Percentiles rank a stretch among this genome's conserved stretches.
Conservation (phyloP, 768 basidiomycete genomes). For the Lentinula aciculospora region DNA sequence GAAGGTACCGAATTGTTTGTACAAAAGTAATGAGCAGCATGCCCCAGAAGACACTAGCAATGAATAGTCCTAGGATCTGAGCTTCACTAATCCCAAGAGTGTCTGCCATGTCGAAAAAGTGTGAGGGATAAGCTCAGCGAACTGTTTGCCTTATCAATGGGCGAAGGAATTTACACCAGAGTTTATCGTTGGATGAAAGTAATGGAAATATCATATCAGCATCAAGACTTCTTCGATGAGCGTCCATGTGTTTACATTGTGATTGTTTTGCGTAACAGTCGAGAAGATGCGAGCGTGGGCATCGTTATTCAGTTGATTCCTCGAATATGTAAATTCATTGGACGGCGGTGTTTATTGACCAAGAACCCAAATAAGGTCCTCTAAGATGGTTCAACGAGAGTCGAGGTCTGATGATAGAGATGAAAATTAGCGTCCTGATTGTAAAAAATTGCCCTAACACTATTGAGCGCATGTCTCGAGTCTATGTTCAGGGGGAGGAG, state of each 20-base stretch:
- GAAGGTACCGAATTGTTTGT: neutral
- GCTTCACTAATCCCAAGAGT: conserved; percentile 3
- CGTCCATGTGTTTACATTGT: neutral
- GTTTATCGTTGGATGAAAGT: too few species aligned
- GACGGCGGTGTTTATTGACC: neutral
- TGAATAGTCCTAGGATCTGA: conserved; percentile 2
- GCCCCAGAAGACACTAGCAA: conserved; percentile 3
- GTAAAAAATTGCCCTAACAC: too few species aligned
- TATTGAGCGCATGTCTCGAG: too few species aligned
- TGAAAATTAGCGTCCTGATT: too few species aligned
- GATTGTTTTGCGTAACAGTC: neutral
- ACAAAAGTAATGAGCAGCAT: conserved; percentile 1
- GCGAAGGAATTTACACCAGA: neutral
- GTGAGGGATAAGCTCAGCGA: neutral
- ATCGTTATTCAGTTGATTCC: neutral
- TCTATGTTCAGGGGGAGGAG: too few species aligned
- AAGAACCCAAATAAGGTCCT: too few species aligned
- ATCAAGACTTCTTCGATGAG: neutral
- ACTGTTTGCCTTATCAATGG: neutral
- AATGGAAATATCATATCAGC: neutral
- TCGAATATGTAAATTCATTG: neutral
- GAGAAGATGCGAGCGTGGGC: neutral
- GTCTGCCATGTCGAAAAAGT: neutral
- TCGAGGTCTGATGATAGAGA: too few species aligned
- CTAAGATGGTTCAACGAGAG: too few species aligned